phyloP scores from a whole-genome alignment of 441 rosid species.

The Lepidium campestre region DNA sequence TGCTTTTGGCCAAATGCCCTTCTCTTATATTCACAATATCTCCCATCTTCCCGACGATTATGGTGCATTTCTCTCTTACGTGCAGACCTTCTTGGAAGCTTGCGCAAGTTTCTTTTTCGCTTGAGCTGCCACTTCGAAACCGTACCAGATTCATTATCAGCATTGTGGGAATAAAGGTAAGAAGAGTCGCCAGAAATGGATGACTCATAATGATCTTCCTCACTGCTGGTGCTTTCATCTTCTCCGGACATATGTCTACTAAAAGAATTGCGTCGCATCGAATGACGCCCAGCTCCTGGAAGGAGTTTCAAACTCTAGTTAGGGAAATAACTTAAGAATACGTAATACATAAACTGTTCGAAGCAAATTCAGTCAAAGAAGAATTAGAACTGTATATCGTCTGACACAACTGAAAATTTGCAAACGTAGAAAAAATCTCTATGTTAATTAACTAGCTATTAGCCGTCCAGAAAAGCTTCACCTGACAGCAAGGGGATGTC shows the following conservation, averaged over 20 bases:
- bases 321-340: not conserved
- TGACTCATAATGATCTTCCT: conserved; percentile 59
- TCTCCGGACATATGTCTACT: conserved; percentile 36
- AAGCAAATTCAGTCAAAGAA: conserved; percentile 6
- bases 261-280: conserved; percentile 35
- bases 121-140: conserved; percentile 90
- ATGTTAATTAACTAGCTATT: conserved; percentile 7
- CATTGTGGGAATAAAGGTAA: conserved; percentile 44
- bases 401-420: not conserved
- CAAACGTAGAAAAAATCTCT: not conserved
- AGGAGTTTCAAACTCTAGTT: conserved; percentile 12
- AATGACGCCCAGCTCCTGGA: conserved; percentile 41
- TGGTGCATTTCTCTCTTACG: conserved; percentile 29
- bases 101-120: conserved; percentile 80
- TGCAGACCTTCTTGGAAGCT: conserved; percentile 49
- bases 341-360: not conserved
- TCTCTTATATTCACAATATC: conserved; percentile 37
- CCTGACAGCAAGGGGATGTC: conserved; percentile 64
- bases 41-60: conserved; percentile 35
- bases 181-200: conserved; percentile 59
- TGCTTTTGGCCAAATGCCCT: conserved; percentile 36
- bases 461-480: conserved; percentile 22
- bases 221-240: conserved; percentile 71
- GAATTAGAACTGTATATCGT: not conserved
- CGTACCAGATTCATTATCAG: conserved; percentile 44